Conservation (phyloP, 2,329 filamentous ascomycete genomes). For the Escovopsis weberi region DNA sequence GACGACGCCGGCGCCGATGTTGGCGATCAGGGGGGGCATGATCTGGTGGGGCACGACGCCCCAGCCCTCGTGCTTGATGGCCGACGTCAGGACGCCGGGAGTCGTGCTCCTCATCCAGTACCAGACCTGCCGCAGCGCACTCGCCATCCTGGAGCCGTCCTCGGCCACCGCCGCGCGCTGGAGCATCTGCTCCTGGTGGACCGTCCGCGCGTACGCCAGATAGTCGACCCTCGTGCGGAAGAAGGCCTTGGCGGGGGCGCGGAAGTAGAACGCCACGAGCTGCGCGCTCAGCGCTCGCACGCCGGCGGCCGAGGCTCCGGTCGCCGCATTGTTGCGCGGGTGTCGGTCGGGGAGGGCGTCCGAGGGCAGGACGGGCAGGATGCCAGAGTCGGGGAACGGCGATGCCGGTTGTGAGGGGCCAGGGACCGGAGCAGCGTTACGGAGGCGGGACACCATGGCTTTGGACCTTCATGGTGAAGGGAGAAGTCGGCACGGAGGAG, state of each 20-base stretch:
- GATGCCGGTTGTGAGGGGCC: neutral
- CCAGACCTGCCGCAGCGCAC: conserved; percentile 27
- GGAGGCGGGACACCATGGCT: conserved; percentile 21
- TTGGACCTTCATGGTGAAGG: conserved; percentile 16
- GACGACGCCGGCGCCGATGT: conserved; percentile 58
- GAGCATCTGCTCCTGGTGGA: conserved; percentile 29
- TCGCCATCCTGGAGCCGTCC: conserved; percentile 17
- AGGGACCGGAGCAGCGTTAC: conserved; percentile 16
- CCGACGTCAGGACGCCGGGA: conserved; percentile 52
- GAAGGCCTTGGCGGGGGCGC: conserved; percentile 82
- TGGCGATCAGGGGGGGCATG: conserved; percentile 60
- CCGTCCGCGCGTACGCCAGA: conserved; percentile 40
- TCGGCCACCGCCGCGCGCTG: conserved; percentile 22
- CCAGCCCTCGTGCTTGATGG: conserved; percentile 58
- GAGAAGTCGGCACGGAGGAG: neutral
- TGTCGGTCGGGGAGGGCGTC: conserved; percentile 30
- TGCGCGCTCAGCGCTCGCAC: conserved; percentile 74
- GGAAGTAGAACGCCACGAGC: conserved; percentile 79
- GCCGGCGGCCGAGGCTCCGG: conserved; percentile 70
- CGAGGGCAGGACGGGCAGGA: conserved; percentile 31
- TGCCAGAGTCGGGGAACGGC: conserved; percentile 17
- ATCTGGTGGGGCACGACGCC: conserved; percentile 60
- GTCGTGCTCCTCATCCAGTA: conserved; percentile 48
- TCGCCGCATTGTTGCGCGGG: conserved; percentile 39
- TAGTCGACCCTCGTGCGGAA: conserved; percentile 86